Conservation (phyloP, 441 rosid species). For the Arabidopsis hybrid region DNA sequence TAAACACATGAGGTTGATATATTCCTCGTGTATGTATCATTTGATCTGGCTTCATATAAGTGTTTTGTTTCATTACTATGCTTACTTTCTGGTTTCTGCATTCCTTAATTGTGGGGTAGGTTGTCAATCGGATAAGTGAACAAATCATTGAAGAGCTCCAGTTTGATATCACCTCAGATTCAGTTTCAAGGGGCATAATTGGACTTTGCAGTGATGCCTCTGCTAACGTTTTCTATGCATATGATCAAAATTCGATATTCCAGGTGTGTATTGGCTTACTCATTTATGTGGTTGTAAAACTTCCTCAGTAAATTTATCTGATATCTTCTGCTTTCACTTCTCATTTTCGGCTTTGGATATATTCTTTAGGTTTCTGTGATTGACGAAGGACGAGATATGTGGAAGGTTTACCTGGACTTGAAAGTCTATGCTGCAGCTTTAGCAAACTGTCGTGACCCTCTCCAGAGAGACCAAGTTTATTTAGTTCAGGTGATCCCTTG, state of each 20-base stretch:
- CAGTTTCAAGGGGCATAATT: constrained; percentile 87
- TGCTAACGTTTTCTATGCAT: constrained; percentile 97
- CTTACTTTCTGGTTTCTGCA: constrained; percentile 26
- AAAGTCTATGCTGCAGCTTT: constrained; percentile 96
- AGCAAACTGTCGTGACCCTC: constrained; percentile 87
- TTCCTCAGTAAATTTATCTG: constrained; percentile 20
- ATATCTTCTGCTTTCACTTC: constrained; percentile 29
- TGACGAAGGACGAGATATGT: constrained; percentile 98
- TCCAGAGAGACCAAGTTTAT: constrained; percentile 98
- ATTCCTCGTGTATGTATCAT: constrained; percentile 9
- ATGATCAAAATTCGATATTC: constrained; percentile 94
- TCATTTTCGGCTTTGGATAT: constrained; percentile 41
- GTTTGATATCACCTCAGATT: constrained; percentile 90
- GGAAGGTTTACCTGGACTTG: constrained; percentile 98
- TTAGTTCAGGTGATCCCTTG: constrained; percentile 81
- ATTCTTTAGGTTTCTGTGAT: constrained; percentile 82
- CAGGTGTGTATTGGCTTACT: constrained; percentile 64
- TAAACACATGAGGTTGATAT: constrained; percentile 29
- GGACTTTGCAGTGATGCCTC: constrained; percentile 97
- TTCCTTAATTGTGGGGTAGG: constrained; percentile 56
- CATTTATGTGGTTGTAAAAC: constrained; percentile 29
- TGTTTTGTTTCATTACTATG: constrained; percentile 27
- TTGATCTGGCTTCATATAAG: constrained; percentile 19
- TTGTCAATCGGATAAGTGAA: constrained; percentile 96
- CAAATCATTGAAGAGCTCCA: constrained; percentile 97